Conservation (phyloP, 2,329 filamentous ascomycete species). For the Nigrospora oryzae region DNA sequence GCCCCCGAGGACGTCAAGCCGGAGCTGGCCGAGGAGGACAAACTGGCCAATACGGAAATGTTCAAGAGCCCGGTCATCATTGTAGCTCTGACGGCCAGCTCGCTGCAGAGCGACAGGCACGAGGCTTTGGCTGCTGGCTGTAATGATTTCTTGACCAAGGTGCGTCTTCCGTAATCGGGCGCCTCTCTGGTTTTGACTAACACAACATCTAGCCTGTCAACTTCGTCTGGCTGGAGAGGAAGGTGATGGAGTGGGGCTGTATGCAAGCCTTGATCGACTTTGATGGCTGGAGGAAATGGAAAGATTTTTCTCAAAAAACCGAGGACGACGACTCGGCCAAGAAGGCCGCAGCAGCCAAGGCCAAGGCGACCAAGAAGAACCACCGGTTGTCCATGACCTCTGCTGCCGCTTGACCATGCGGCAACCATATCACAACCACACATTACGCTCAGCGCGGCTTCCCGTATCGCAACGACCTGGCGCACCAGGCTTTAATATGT, state of each 20-base stretch:
- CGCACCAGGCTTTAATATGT: too few species aligned
- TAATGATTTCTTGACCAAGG: constrained; percentile 97
- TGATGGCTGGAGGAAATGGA: constrained; percentile 97
- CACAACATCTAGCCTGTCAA: constrained; percentile 68
- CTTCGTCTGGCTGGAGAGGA: constrained; percentile 93
- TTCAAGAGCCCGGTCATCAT: constrained; percentile 99
- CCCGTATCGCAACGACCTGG: too few species aligned
- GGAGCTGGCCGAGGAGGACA: constrained; percentile 56
- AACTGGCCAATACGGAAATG: constrained; percentile 55
- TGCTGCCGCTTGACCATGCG: constrained; percentile 5
- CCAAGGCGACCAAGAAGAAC: constrained; percentile 34
- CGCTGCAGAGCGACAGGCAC: constrained; percentile 88
- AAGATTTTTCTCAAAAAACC: constrained; percentile 58
- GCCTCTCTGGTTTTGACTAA: constrained; percentile 1
- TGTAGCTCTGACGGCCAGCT: constrained; percentile 89
- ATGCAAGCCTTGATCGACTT: constrained; percentile 99
- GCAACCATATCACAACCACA: too few species aligned
- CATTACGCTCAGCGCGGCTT: too few species aligned
- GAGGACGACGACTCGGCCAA: constrained; percentile 33
- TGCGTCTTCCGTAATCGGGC: constrained; percentile 27
- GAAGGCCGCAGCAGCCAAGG: constrained; percentile 25
- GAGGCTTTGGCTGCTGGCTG: constrained; percentile 92
- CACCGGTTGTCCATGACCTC: constrained; percentile 28
- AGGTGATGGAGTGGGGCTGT: constrained; percentile 98
- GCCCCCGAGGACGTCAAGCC: constrained; percentile 36